Conservation (phyloP, 306 rosid genomes). For the Delonix regia region DNA sequence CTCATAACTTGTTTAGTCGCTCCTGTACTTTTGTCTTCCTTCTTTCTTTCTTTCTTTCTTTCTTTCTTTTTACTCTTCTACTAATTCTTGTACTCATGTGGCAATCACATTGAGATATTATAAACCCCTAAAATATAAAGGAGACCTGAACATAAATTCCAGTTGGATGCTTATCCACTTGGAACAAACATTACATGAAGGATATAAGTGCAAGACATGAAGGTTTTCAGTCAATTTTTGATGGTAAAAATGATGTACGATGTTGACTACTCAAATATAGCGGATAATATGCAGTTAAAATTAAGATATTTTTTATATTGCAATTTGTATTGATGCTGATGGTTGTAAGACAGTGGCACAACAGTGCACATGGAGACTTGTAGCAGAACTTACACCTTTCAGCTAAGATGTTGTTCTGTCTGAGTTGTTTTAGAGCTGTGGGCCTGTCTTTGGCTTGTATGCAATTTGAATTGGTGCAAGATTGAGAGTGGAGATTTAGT, state of each 20-base stretch:
- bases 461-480: background rate
- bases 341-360: background rate
- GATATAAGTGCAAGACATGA: too few species aligned
- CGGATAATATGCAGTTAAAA: too few species aligned
- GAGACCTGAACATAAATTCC: too few species aligned
- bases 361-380: background rate
- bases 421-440: background rate
- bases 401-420: background rate
- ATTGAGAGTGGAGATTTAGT: background rate
- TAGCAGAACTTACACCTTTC: background rate
- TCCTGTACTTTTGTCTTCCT: background rate
- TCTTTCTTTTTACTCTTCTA: background rate
- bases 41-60: slow-evolving; percentile 12
- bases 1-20: background rate
- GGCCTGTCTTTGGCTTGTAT: background rate
- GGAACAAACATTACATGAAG: too few species aligned
- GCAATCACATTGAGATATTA: background rate
- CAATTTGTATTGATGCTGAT: too few species aligned
- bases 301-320: too few species aligned
- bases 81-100: background rate
- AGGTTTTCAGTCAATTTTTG: too few species aligned
- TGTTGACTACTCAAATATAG: too few species aligned
- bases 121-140: too few species aligned
- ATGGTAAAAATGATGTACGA: too few species aligned
- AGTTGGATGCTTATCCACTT: too few species aligned